phyloP scores from a whole-genome alignment of 345 rosid species.

The Syzygium jambos region DNA sequence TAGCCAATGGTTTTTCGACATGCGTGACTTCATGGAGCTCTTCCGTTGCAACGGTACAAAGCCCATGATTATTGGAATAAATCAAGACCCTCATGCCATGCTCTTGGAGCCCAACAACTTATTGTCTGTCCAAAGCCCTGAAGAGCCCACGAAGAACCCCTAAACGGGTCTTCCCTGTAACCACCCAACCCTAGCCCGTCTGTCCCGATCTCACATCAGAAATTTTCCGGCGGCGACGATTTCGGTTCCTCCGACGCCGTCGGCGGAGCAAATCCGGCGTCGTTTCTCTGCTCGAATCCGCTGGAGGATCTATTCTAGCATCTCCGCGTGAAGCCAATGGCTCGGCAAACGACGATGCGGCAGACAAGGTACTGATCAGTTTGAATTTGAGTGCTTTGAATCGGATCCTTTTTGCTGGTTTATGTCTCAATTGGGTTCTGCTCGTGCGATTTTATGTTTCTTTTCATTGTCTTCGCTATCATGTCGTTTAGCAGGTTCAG shows the following conservation, averaged over 20 bases:
- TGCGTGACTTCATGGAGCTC: not conserved
- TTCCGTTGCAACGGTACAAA: not conserved
- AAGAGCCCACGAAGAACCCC: not conserved
- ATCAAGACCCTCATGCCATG: not conserved
- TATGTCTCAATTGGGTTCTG: not conserved
- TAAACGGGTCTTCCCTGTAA: not conserved
- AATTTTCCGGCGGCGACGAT: not conserved
- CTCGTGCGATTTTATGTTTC: not conserved
- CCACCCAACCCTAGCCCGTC: not conserved
- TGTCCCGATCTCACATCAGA: not conserved
- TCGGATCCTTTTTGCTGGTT: not conserved
- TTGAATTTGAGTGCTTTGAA: not conserved
- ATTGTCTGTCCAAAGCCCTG: not conserved
- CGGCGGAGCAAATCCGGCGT: not conserved
- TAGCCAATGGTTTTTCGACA: not conserved
- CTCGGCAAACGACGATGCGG: no score
- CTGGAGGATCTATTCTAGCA: no score
- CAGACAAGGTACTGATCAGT: not conserved
- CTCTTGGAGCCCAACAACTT: not conserved
- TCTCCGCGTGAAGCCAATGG: no score
- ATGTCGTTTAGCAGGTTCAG: not conserved
- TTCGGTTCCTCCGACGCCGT: not conserved
- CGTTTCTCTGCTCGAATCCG: not conserved
- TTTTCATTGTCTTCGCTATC: not conserved
- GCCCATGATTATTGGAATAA: not conserved